Evolutionary conservation across 2,329 filamentous ascomycete genomes (phyloP), one percentile per base, ranked within the genome.

Genomic region (Nakataea oryzae): DNA sequence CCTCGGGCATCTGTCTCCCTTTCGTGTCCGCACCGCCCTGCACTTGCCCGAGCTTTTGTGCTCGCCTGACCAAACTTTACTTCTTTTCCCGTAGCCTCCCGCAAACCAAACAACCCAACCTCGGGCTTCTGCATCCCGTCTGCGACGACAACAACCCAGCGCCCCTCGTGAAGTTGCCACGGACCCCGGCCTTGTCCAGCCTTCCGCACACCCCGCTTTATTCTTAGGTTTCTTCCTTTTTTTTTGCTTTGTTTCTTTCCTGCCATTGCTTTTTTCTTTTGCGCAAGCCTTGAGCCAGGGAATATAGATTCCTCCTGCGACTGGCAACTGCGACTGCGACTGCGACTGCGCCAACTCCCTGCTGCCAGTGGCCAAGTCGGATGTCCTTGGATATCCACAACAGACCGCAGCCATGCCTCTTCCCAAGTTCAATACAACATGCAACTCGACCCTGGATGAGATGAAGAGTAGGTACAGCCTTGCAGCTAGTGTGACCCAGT

Each of bases 361-460:
- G 28, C 24, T 28, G 27, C 12, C 9, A 32, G 14, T 34, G 54
- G 27, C 30, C 30, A 13, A 28, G 24, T 41, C 30, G 7, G 32
- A 5, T 32, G 59, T 17, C 47, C 47, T 12, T 32, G 41, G 34
- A 29, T 27, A 24, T 28, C 9, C 47, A 28, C 59, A 21, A 54
- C 55, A 61, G 21, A 24, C 54, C 28, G 28, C 47, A 61, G 21
- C 59, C 59, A 61, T 56, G 59, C 21, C 28, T 21, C 29, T 61
- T 7, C 55, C 60, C 62, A 61, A 12, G n/a, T 72, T 77, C 70
- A 75, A 75, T 65, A 61, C 73, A 24, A 75, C 74, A 50, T 78
- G 76, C 66, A 78, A 78, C 64, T 70, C 73, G 47, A 78, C 76
- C 63, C 67, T 78, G 68, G 76, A 78, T 67, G 72, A 76, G 62